These are phyloP conservation scores for Albophoma yamanashiensis DNA, from an alignment of 2,329 filamentous ascomycete species.

Conservation along the genomic window DNA sequence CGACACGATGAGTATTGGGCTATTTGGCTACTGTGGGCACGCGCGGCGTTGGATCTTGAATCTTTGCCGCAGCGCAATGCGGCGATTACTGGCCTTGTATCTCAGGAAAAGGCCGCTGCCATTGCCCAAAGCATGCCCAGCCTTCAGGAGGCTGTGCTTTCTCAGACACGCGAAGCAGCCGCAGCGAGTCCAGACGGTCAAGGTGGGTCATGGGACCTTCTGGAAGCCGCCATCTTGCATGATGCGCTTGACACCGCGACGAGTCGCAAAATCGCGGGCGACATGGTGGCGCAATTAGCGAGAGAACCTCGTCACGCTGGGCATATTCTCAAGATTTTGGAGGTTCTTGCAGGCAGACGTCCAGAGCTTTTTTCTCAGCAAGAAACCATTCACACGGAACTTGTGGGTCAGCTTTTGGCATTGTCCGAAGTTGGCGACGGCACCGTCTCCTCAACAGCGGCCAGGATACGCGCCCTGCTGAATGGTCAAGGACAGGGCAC, in stretches of 20 bases:
- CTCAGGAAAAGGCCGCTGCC: constrained; percentile 25
- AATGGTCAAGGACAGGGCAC: constrained; percentile 30
- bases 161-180: constrained; percentile 27
- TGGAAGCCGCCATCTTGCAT: constrained; percentile 36
- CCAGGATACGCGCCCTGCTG: constrained; percentile 32
- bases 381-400: constrained; percentile 32
- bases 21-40: constrained; percentile 35
- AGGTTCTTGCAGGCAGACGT: constrained; percentile 33
- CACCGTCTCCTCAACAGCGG: constrained; percentile 27
- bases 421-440: constrained; percentile 38
- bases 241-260: constrained; percentile 25
- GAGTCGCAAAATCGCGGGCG: constrained; percentile 20
- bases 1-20: constrained; percentile 24
- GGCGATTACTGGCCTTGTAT: constrained; percentile 35
- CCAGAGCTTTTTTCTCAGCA: constrained; percentile 33
- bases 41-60: constrained; percentile 25
- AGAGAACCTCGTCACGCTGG: constrained; percentile 15
- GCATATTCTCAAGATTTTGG: constrained; percentile 31
- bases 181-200: constrained; percentile 15
- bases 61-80: constrained; percentile 12
- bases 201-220: constrained; percentile 27
- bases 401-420: constrained; percentile 42
- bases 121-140: constrained; percentile 25
- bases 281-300: constrained; percentile 23
- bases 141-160: constrained; percentile 38